Percentiles rank a stretch among this genome's conserved stretches.
Conservation (phyloP, 495 filamentous ascomycete genomes). For the Neurospora intermedia region DNA sequence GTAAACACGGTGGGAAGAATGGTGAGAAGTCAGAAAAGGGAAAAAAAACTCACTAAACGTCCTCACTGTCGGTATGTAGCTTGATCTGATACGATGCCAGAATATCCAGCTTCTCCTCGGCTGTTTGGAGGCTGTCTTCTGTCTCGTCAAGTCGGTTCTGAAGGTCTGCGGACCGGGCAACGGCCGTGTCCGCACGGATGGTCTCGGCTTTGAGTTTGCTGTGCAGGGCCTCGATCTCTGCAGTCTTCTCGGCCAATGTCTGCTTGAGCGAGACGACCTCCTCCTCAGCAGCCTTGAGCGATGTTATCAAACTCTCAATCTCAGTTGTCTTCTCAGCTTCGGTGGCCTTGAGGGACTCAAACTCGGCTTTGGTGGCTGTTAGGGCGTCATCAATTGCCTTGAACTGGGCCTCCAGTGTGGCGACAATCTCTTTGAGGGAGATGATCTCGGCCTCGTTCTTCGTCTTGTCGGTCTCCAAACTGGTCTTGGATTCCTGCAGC, state of each 20-base stretch:
- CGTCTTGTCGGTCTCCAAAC: slow-evolving; percentile 9
- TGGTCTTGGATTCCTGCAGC: slow-evolving; percentile 14
- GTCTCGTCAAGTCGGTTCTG: slow-evolving; percentile 19
- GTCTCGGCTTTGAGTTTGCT: slow-evolving; percentile 16
- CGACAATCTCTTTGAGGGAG: slow-evolving; percentile 11
- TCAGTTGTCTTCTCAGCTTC: slow-evolving; percentile 15
- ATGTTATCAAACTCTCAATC: slow-evolving; percentile 19
- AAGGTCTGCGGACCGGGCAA: slow-evolving; percentile 18
- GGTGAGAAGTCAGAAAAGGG: neutral
- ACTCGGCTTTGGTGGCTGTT: slow-evolving; percentile 14
- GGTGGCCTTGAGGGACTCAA: slow-evolving; percentile 15
- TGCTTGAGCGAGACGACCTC: slow-evolving; percentile 19
- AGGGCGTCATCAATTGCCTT: slow-evolving; percentile 19
- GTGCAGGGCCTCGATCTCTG: slow-evolving; percentile 18
- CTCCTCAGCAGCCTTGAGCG: slow-evolving; percentile 19
- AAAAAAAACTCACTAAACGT: slow-evolving; percentile 20
- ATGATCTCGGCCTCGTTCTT: slow-evolving; percentile 12
- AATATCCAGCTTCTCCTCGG: slow-evolving; percentile 13
- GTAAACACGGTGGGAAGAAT: neutral
- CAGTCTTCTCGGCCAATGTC: slow-evolving; percentile 21
- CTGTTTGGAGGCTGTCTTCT: slow-evolving; percentile 11
- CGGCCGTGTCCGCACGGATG: slow-evolving; percentile 17
- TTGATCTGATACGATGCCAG: slow-evolving; percentile 22
- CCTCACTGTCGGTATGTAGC: slow-evolving; percentile 19
- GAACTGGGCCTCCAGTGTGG: slow-evolving; percentile 14